These are phyloP conservation scores for Aspergillus calidoustus DNA, from an alignment of 2,329 filamentous ascomycete genomes.

Conservation along the genomic window DNA sequence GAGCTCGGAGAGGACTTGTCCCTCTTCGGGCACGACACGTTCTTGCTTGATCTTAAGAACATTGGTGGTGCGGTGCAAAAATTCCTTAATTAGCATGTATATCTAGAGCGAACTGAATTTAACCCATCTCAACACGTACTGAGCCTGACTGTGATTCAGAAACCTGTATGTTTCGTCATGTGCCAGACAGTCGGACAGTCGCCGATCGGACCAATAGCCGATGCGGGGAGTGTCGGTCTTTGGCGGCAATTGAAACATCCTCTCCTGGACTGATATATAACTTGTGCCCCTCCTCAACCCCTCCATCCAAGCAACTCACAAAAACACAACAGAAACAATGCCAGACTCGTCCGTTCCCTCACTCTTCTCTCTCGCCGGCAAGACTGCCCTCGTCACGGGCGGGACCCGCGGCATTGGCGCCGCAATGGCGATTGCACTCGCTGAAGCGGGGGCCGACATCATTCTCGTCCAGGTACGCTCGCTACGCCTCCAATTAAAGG, in stretches of 20 bases:
- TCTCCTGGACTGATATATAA: slow-evolving; percentile 6
- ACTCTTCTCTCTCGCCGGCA: slow-evolving; percentile 47
- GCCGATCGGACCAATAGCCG: slow-evolving; percentile 13
- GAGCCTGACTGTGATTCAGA: neutral
- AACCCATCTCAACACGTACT: neutral
- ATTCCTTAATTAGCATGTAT: slow-evolving; percentile 67
- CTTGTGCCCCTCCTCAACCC: neutral
- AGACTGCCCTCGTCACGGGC: slow-evolving; percentile 52
- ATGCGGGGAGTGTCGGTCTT: slow-evolving; percentile 13
- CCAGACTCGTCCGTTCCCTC: slow-evolving; percentile 29
- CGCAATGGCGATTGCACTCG: slow-evolving; percentile 52
- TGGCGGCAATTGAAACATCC: slow-evolving; percentile 18
- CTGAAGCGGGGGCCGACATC: slow-evolving; percentile 54
- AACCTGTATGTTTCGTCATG: neutral
- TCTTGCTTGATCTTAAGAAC: slow-evolving; percentile 87
- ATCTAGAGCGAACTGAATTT: neutral
- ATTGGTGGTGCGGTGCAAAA: slow-evolving; percentile 81
- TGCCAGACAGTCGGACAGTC: neutral
- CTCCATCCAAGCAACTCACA: neutral
- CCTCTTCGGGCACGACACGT: slow-evolving; percentile 95
- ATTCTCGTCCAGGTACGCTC: slow-evolving; percentile 46
- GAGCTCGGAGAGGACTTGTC: slow-evolving; percentile 94
- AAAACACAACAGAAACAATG: slow-evolving; percentile 29
- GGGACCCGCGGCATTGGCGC: slow-evolving; percentile 54
- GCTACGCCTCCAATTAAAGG: neutral